A percentile compares a stretch with the other conserved stretches of the same genome.
Evolutionary conservation across 2,329 filamentous ascomycete species (phyloP).

Genomic region (Fusarium graminum): DNA sequence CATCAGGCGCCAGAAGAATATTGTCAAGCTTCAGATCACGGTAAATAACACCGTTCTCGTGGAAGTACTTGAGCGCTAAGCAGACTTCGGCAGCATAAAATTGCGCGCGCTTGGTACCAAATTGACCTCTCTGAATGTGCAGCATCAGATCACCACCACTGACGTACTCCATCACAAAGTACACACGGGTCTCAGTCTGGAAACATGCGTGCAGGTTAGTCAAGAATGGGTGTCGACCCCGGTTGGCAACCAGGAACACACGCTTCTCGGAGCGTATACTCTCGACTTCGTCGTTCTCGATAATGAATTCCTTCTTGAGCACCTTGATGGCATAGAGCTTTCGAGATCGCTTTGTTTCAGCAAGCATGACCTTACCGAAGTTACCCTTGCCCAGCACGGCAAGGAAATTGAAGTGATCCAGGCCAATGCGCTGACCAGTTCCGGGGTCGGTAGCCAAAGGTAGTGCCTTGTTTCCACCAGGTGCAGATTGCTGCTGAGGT

Average conservation of each 20-base stretch:
- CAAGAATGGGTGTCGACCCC: slow-evolving; percentile 95
- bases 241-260: slow-evolving; percentile 96
- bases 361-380: slow-evolving; percentile 99
- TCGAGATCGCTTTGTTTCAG: slow-evolving; percentile 92
- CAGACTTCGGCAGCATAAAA: slow-evolving; percentile 99
- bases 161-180: slow-evolving; percentile 99
- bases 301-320: slow-evolving; percentile 99
- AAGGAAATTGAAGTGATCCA: slow-evolving; percentile 99
- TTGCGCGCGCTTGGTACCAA: slow-evolving; percentile 95
- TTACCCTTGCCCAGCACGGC: slow-evolving; percentile 98
- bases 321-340: slow-evolving; percentile 99
- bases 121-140: slow-evolving; percentile 97
- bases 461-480: slow-evolving; percentile 67
- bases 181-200: slow-evolving; percentile 97
- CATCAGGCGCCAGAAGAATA: slow-evolving; percentile 93
- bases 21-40: slow-evolving; percentile 94
- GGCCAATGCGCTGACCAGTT: slow-evolving; percentile 86
- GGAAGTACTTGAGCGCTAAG: slow-evolving; percentile 97
- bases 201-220: slow-evolving; percentile 97
- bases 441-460: slow-evolving; percentile 79
- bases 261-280: slow-evolving; percentile 98
- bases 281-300: slow-evolving; percentile 99
- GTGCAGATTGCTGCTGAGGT: slow-evolving; percentile 49
- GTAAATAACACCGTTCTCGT: slow-evolving; percentile 99
- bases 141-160: slow-evolving; percentile 99